Evolutionary conservation across 345 rosid genomes (phyloP), one percentile per base, ranked within the genome.

Genomic region (Bretschneidera sinensis): DNA sequence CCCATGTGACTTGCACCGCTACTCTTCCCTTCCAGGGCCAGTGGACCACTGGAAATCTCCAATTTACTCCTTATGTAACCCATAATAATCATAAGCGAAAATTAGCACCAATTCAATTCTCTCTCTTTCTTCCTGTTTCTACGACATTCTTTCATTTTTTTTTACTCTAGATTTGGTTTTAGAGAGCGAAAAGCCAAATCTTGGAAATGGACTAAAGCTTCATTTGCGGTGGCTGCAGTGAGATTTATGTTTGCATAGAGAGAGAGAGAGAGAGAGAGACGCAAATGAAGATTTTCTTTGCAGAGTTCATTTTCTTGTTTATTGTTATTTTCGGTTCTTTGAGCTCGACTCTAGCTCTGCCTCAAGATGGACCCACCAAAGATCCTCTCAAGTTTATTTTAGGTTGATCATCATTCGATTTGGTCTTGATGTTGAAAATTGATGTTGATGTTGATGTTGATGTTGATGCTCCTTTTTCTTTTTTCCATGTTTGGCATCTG

Each of bases 381-480:
- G 87, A 82, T 66, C 76, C 84, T 60, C 66, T 83, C 53, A 86
- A 79, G 79, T 71, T 76, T 49, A 76, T 83, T 35, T 65, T 86
- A 72, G 98, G 98, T 88, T 58, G 17, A 74, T 64, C 45, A 17
- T 48, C 21, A 24, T 61, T 23, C 19, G 54, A 16, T 19, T 53
- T 48, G 28, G 4, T 58, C 6, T 71, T 17, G 9, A 22, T 54
- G 19, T 48, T 43, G 23, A 25, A 45, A 9, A 6, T n/a, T 24
- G 54, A 43, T 34, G 59, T 54, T 24, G 9, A 11, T 63, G 54
- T 18, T 10, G n/a, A n/a, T n/a, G n/a, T n/a, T n/a, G n/a, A n/a
- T n/a, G n/a, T n/a, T n/a, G n/a, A n/a, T n/a, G n/a, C n/a, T n/a
- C n/a, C n/a, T n/a, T 0, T 58, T 43, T 50, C 61, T 34, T n/a